Base-by-base conservation (phyloP, 345 rosid species). In the Clausena lansium region DNA sequence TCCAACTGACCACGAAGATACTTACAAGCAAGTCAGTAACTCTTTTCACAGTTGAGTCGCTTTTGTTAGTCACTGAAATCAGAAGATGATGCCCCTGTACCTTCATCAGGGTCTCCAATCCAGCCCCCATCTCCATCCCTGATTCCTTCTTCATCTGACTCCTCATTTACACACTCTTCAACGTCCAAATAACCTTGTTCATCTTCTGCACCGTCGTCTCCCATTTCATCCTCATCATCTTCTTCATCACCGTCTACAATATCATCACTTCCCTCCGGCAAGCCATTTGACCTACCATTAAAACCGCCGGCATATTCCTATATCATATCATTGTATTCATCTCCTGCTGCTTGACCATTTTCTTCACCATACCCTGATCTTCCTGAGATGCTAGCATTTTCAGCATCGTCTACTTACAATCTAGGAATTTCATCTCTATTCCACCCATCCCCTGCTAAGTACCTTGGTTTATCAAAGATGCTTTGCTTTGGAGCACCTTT, bases 351-450 rank as follows among this genome's bases (percentile, higher is more conserved):
- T 52, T 76, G 89, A 41, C 83, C 88, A 71, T 83, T 84, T 62
- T 82, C 91, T 61, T 88, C 89, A 13, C 83, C 86, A 5, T n/a
- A 22, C 61, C 11, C 94, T 2, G 90, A 90, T 76, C 90, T 87
- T 27, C 87, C 94, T 0, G 93, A 90, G 50, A 91, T 86, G 78
- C 94, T 88, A 59, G 81, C 81, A 77, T 90, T 84, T 76, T 85
- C 93, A 9, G 83, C 86, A 1, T 64, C 86, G 57, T 81, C 90
- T 1, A 45, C 82, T 22, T 76, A 87, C 72, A 81, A 57, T 73
- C 78, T 82, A 33, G 76, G 79, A 2, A 79, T 81, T 38, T 83
- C 89, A 19, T 84, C 87, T 57, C 77, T 80, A 11, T 80, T 84
- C 61, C 91, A 83, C 39, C 74, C 81, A 58, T 83, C 81, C 27